Evolutionary conservation across 2,329 filamentous ascomycete species (phyloP).

Genomic region (Macrophomina phaseolina): DNA sequence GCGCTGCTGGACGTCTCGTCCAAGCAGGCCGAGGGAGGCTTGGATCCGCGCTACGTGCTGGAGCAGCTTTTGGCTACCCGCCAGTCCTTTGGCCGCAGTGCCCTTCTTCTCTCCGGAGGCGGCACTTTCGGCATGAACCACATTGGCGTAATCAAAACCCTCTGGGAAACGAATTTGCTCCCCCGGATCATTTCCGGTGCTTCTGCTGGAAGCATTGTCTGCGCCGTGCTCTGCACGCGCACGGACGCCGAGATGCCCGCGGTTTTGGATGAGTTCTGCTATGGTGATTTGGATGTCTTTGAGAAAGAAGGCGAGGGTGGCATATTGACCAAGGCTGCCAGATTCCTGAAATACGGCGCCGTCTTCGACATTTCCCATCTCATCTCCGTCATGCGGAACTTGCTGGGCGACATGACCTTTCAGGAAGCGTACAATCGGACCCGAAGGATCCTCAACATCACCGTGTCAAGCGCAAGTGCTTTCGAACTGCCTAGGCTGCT

Average conservation of each 20-base stretch:
- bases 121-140: slow-evolving; percentile 93
- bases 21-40: slow-evolving; percentile 52
- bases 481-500: slow-evolving; percentile 86
- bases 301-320: slow-evolving; percentile 68
- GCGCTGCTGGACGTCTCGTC: slow-evolving; percentile 69
- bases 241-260: slow-evolving; percentile 78
- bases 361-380: slow-evolving; percentile 86
- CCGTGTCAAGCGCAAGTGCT: slow-evolving; percentile 84
- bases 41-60: slow-evolving; percentile 66
- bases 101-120: slow-evolving; percentile 81
- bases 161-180: slow-evolving; percentile 76
- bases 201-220: slow-evolving; percentile 86
- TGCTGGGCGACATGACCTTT: slow-evolving; percentile 90
- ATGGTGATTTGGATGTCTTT: slow-evolving; percentile 83
- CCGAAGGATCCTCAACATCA: slow-evolving; percentile 88
- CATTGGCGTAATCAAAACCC: slow-evolving; percentile 81
- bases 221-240: slow-evolving; percentile 76
- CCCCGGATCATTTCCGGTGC: slow-evolving; percentile 88
- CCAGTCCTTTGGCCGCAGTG: slow-evolving; percentile 84
- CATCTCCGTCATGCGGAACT: slow-evolving; percentile 76
- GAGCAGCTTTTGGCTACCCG: slow-evolving; percentile 74
- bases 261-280: slow-evolving; percentile 72
- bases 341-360: slow-evolving; percentile 79
- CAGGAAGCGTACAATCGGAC: slow-evolving; percentile 97
- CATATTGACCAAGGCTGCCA: slow-evolving; percentile 70